Base-by-base conservation (phyloP, 1,284 basidiomycete species). In the Pseudozyma sp. region DNA sequence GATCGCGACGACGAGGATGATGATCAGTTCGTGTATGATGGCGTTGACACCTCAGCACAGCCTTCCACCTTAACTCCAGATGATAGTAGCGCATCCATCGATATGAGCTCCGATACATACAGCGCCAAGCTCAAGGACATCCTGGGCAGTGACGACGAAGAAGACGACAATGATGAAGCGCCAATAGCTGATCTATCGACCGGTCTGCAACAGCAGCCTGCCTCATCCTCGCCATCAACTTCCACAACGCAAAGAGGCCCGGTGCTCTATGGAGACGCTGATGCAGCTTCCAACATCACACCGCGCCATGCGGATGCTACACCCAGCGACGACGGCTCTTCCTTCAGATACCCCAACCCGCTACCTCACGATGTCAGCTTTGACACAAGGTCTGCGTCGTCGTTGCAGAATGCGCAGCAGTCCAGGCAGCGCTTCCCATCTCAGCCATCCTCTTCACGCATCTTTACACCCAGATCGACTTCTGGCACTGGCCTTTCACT, bases 11-110 rank as follows among this genome's bases (percentile, higher is more conserved):
- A 88, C 16, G 83, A 83, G 2, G 88, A 88, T 9, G 90, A 90
- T 10, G 90, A 89, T 48, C 89, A 86, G 1, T 93, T 93, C 76
- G 73, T 92, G 45, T 93, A 93, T 79, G 87, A 87, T 21, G 92
- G 92, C 16, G 86, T 89, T 36, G 92, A 93, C 21, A 54, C 49
- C 5, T 36, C 47, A 44, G 54, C 31, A 5, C 60, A 44, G 16
- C 44, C 19, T 38, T 60, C 48, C 21, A 45, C 50, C 3, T 50
- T 43, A 1, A 58, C 56, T 16, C 60, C 57, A 7, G 69, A 64
- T 49, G 69, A 66, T 51, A 66, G 55, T 51, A 62, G 13, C 38
- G 55, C 25, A 8, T 70, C 68, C 11, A 43, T 56, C 47, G 63
- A 63, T 16, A 62, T 63, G 59, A 62, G 59, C 54, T 63, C 70